Base-by-base conservation (phyloP, 169 alveolate genomes). In the Plasmodium yoelii region DNA sequence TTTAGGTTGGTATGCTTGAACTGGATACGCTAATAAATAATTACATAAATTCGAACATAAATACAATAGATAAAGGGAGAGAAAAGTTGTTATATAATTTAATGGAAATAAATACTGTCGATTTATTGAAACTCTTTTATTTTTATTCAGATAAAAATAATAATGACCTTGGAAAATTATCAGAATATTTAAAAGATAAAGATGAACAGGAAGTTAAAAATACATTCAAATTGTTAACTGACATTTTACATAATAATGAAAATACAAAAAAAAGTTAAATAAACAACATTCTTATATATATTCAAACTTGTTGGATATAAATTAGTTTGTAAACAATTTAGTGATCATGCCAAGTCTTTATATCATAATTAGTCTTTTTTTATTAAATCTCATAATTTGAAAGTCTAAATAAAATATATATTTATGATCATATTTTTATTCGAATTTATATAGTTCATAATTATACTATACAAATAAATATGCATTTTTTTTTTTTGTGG, bases 1-100 rank as follows among this genome's bases (percentile, higher is more conserved):
- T 5, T 1, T 56, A 77, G 88, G 88, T 77, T 22, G 88, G 88
- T 9, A 77, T 77, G 88, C 75, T 77, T 10, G 88, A 77, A 57
- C 59, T 77, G 15, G 88, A 77, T 42, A 77, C 88, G 22, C 22
- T 77, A 56, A 61, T 77, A 63, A 77, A 77, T 44, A 77, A 64
- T 18, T 77, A 77, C 56, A 26, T 77, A 77, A 77, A 77, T 44
- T 22, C 15, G 39, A 77, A 77, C 51, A 77, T 77, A 26, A 77
- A 64, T 77, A 63, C 9, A 53, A 63, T 77, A 26, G 75, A 64
- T 44, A 46, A 51, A 39, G 69, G 65, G 13, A 77, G 64, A 64
- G 80, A 26, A 26, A 77, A 77, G 12, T 44, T 77, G 18, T 19
- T 77, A 13, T 77, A 77, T n/a, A 77, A 77, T 64, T 68, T 77